Conservation (phyloP, 148 eudicot species). For the Arctostaphylos glauca region DNA sequence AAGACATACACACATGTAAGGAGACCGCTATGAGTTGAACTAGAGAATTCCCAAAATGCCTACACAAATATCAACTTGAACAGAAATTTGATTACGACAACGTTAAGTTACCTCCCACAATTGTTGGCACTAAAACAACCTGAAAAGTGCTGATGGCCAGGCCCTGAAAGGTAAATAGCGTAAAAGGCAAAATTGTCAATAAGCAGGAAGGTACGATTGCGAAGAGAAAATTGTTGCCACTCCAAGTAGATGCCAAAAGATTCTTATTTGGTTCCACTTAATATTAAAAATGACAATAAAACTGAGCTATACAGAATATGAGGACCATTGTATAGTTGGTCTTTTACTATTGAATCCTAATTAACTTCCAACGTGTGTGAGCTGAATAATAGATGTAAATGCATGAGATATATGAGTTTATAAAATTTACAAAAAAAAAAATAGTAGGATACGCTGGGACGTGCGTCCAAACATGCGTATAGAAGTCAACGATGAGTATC, state of each 20-base stretch:
- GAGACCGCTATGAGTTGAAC: not conserved
- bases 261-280: not conserved
- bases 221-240: not conserved
- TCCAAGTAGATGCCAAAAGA: not conserved
- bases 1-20: not conserved
- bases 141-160: slow-evolving; percentile 97
- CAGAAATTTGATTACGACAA: slow-evolving; percentile 13
- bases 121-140: slow-evolving; percentile 91
- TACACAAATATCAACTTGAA: slow-evolving; percentile 3
- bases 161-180: slow-evolving; percentile 54
- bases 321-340: not conserved
- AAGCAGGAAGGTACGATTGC: not conserved
- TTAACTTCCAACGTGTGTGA: not conserved
- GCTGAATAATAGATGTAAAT: not conserved
- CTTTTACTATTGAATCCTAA: not conserved
- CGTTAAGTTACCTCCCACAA: slow-evolving; percentile 71
- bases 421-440: not conserved
- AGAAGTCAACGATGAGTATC: not conserved
- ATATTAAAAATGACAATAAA: not conserved
- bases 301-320: not conserved
- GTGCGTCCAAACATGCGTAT: not conserved
- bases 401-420: not conserved
- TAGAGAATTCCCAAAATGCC: not conserved
- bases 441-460: not conserved
- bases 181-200: not conserved